Base-by-base conservation (phyloP, 306 rosid genomes). In the Canavalia gladiata region DNA sequence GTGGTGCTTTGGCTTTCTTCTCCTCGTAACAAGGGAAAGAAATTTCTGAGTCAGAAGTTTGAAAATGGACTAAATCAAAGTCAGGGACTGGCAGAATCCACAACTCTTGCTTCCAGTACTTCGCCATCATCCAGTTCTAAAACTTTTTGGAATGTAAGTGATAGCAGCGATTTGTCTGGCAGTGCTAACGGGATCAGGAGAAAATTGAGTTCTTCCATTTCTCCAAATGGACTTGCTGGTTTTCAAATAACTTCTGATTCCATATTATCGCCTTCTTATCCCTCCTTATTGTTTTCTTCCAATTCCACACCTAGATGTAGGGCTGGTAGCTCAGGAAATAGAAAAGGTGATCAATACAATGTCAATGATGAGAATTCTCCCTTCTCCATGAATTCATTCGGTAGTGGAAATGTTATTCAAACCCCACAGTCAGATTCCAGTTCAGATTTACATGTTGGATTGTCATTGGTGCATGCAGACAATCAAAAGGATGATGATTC, bases 1-100 rank as follows among this genome's bases (percentile, higher is more conserved):
- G 91, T 92, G 57, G 87, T 95, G 90, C 89, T 60, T 41, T 95
- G 98, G 97, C 85, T 90, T 66, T 81, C 82, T 39, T 90, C 97
- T 37, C 94, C 98, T 0, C 72, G 77, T 49, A 73, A 84, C 28
- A 90, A 92, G 69, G 90, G 74, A 79, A 82, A 88, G 67, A 87
- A 87, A 74, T 78, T 72, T 70, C 85, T 64, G 46, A 76, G 67
- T 58, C 72, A 37, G 46, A 60, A 87, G 63, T 84, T 80, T 71
- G 90, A 81, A 71, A 68, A 68, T 70, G 78, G 45, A 55, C 30
- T 76, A 25, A 41, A 60, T 58, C 45, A 29, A 73, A 58, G 75
- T 72, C 76, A 50, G 49, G 83, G 72, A 46, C 73, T 67, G 18
- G 78, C 35, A 18, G 97, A 76, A 47, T 86, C 92, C 33, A 68